These are phyloP conservation scores for Candida tetrigidarum DNA, from an alignment of 1,139 yeast species.

Conservation along the genomic window DNA sequence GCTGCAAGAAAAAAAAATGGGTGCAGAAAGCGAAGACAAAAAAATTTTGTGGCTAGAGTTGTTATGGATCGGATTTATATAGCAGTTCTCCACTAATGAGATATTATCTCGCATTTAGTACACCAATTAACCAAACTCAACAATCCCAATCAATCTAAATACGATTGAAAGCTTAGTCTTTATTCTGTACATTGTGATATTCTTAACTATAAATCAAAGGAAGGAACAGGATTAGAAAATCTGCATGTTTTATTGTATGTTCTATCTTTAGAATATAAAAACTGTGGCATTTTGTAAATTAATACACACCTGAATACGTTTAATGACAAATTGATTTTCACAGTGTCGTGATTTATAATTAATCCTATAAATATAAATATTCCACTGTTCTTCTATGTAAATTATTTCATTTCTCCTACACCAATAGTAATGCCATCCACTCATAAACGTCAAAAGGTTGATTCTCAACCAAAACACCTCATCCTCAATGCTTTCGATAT, in stretches of 20 bases:
- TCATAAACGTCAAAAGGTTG: neutral
- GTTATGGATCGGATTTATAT: neutral
- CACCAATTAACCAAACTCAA: too few relatives aligned
- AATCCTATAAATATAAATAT: too few relatives aligned
- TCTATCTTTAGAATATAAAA: too few relatives aligned
- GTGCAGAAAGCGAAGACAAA: neutral
- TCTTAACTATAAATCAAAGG: too few relatives aligned
- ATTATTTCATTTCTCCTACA: neutral
- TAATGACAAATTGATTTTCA: neutral
- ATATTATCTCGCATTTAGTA: too few relatives aligned
- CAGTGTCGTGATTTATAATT: neutral
- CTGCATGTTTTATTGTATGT: too few relatives aligned
- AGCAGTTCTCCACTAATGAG: too few relatives aligned
- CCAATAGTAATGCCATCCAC: neutral
- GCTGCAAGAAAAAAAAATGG: neutral
- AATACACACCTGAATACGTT: neutral
- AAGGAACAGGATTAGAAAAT: too few relatives aligned
- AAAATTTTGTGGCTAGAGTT: neutral
- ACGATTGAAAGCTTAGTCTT: too few relatives aligned
- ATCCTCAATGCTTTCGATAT: conserved; percentile 45
- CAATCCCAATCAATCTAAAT: too few relatives aligned
- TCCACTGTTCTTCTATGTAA: conserved; percentile 43
- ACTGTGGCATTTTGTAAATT: neutral
- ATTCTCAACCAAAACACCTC: conserved; percentile 4
- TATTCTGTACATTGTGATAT: too few relatives aligned